Conservation (phyloP, 2,329 filamentous ascomycete species). For the Rhexocercosporidium sp. region DNA sequence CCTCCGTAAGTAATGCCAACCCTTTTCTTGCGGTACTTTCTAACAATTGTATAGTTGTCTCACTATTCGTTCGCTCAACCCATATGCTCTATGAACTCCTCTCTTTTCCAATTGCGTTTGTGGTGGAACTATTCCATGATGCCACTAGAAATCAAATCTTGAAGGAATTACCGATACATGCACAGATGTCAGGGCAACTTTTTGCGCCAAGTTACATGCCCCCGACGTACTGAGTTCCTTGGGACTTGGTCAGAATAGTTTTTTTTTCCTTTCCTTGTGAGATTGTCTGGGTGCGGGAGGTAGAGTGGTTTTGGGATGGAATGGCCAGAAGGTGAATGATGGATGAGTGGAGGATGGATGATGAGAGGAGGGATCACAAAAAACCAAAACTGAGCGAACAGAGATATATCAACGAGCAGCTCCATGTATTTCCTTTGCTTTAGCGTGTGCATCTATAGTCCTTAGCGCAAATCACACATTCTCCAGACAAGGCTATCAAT, state of each 20-base stretch:
- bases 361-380: constrained; percentile 21
- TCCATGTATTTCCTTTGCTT: constrained; percentile 42
- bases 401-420: constrained; percentile 33
- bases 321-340: not conserved
- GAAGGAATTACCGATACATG: constrained; percentile 5
- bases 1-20: constrained; percentile 80
- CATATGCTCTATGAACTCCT: constrained; percentile 59
- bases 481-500: constrained; percentile 20
- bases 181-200: constrained; percentile 15
- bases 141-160: not conserved
- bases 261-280: constrained; percentile 27
- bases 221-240: not conserved
- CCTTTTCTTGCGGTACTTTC: constrained; percentile 25
- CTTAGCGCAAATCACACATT: constrained; percentile 37
- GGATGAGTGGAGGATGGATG: not conserved
- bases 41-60: constrained; percentile 67
- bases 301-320: constrained; percentile 15
- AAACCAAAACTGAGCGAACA: constrained; percentile 20
- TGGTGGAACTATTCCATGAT: not conserved
- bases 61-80: constrained; percentile 84
- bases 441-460: constrained; percentile 39
- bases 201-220: constrained; percentile 17
- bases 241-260: constrained; percentile 16
- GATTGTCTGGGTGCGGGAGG: constrained; percentile 24
- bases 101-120: constrained; percentile 13